Evolutionary conservation across 805 yeast genomes (phyloP).

Genomic region (Candida ulmi): DNA sequence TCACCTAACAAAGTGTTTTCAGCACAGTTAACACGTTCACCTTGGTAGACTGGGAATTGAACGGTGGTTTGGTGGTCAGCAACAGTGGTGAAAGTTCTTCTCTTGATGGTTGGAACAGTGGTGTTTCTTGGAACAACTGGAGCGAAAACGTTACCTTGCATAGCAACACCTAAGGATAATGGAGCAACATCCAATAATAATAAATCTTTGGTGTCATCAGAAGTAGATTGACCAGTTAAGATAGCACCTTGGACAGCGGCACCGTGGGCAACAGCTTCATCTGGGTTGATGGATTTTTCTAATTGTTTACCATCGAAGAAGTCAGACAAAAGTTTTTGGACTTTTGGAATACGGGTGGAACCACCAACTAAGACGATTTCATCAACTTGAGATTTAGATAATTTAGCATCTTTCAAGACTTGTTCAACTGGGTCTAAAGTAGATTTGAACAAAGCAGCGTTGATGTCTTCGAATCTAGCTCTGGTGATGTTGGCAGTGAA

Average conservation of each 20-base stretch:
- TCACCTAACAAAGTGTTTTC: conserved; percentile 98
- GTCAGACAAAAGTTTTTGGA: conserved; percentile 89
- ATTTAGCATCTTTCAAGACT: conserved; percentile 88
- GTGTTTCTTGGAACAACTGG: conserved; percentile 99
- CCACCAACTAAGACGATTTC: conserved; percentile 98
- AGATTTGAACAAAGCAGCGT: conserved; percentile 88
- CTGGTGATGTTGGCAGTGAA: conserved; percentile 91
- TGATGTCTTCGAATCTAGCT: conserved; percentile 96
- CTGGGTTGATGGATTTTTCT: conserved; percentile 96
- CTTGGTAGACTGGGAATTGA: conserved; percentile 98
- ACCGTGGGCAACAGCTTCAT: conserved; percentile 99
- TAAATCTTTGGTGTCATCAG: conserved; percentile 91
- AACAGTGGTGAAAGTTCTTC: conserved; percentile 98
- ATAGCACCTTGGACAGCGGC: conserved; percentile 99
- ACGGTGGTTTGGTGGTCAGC: conserved; percentile 99
- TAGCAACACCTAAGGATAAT: conserved; percentile 98
- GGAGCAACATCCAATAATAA: conserved; percentile 97
- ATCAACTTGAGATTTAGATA: conserved; percentile 78
- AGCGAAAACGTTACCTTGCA: conserved; percentile 99
- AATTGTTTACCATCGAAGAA: conserved; percentile 96
- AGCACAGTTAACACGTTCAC: conserved; percentile 98
- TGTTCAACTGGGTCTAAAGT: conserved; percentile 93
- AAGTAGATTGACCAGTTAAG: conserved; percentile 86
- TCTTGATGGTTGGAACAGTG: conserved; percentile 98
- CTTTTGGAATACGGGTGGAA: conserved; percentile 98